phyloP scores from a whole-genome alignment of 2,329 filamentous ascomycete genomes.

The Pseudocercospora fijiensis region DNA sequence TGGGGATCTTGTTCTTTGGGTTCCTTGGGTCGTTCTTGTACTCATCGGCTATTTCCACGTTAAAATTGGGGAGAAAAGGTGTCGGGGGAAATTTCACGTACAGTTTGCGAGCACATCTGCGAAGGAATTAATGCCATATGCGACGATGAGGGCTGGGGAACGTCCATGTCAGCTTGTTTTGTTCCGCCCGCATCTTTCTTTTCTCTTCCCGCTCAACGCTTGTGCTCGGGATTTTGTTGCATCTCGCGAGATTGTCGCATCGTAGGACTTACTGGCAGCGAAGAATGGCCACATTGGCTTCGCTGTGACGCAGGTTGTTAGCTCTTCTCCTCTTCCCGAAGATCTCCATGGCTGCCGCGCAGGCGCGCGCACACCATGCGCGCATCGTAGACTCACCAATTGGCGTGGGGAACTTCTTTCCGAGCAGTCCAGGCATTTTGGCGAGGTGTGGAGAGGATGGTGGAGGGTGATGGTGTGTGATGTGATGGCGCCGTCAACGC shows the following conservation, averaged over 20 bases:
- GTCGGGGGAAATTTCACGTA: constrained; percentile 53
- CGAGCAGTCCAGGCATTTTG: constrained; percentile 44
- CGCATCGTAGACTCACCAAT: constrained; percentile 44
- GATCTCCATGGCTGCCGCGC: constrained; percentile 8
- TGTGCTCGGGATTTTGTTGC: background rate
- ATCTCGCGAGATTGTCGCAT: background rate
- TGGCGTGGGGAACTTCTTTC: constrained; percentile 53
- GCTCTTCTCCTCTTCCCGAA: constrained; percentile 6
- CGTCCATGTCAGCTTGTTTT: constrained; percentile 8
- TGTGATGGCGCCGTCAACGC: background rate
- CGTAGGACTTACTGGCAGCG: constrained; percentile 70
- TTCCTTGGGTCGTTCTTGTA: constrained; percentile 98
- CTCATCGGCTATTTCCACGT: constrained; percentile 67
- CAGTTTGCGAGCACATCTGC: constrained; percentile 74
- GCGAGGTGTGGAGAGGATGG: background rate
- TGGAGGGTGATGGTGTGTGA: constrained; percentile 2
- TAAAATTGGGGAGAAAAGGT: constrained; percentile 5
- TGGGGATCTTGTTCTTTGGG: constrained; percentile 51
- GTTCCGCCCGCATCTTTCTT: background rate
- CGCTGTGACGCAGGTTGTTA: constrained; percentile 56
- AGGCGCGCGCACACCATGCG: background rate
- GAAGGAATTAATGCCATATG: constrained; percentile 86
- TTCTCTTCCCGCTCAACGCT: background rate
- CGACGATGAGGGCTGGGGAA: constrained; percentile 70
- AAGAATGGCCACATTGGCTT: constrained; percentile 92